Evolutionary conservation across 2,329 filamentous ascomycete species (phyloP).

Genomic region (Dactylonectria estremocensis): DNA sequence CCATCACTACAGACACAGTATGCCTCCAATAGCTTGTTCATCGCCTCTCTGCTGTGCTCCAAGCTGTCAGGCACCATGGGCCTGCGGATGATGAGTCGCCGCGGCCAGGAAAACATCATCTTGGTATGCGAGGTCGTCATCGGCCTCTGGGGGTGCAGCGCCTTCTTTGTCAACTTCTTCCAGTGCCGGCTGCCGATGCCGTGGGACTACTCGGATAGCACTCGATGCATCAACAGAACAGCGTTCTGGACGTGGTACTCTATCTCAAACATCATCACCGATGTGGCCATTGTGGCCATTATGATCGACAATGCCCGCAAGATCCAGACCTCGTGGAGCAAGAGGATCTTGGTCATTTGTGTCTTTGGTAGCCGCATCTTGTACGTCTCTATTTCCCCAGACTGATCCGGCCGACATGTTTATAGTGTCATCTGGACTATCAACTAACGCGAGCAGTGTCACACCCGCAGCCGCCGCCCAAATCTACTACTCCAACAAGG

Average conservation of each 20-base stretch:
- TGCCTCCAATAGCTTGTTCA: conserved; percentile 45
- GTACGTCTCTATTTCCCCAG: conserved; percentile 35
- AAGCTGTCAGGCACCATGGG: conserved; percentile 49
- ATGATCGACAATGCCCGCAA: conserved; percentile 49
- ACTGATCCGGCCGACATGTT: neutral
- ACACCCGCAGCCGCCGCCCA: conserved; percentile 48
- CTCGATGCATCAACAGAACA: conserved; percentile 40
- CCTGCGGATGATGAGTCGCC: conserved; percentile 43
- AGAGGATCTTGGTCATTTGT: conserved; percentile 48
- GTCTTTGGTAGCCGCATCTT: conserved; percentile 52
- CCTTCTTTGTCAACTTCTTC: conserved; percentile 46
- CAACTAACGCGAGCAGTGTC: conserved; percentile 38
- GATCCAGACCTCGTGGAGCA: conserved; percentile 48
- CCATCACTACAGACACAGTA: conserved; percentile 42
- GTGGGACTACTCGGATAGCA: conserved; percentile 45
- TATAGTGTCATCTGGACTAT: no score
- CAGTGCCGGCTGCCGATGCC: conserved; percentile 47
- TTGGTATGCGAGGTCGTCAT: conserved; percentile 38
- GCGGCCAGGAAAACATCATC: conserved; percentile 43
- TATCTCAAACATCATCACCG: conserved; percentile 49
- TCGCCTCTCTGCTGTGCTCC: conserved; percentile 44
- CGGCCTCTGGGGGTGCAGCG: conserved; percentile 43
- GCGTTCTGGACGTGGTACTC: conserved; percentile 50
- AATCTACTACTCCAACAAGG: conserved; percentile 45
- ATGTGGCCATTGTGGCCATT: conserved; percentile 46